phyloP scores from a whole-genome alignment of 176 grass and related monocot genomes.

The Lolium rigidum region DNA sequence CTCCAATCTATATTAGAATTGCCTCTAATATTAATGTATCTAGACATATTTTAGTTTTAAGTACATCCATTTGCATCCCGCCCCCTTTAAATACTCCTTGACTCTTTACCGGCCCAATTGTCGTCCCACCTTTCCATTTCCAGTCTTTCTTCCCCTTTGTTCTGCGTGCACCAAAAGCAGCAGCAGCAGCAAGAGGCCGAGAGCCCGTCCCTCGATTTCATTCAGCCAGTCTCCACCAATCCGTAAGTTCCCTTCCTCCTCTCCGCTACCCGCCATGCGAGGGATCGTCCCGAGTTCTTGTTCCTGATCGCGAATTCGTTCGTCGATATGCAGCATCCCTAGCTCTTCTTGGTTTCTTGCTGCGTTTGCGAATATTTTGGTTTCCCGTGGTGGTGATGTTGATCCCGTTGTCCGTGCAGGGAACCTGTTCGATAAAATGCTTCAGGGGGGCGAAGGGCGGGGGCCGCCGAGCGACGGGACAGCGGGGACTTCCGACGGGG shows the following conservation, averaged over 20 bases:
- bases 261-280: background rate
- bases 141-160: background rate
- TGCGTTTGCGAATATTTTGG: background rate
- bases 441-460: background rate
- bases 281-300: background rate
- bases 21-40: no score
- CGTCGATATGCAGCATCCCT: conserved; percentile 6
- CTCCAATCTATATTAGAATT: no score
- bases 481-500: background rate
- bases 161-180: background rate
- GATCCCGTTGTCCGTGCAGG: background rate
- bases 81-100: background rate
- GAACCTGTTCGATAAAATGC: conserved; percentile 32
- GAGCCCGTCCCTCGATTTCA: background rate
- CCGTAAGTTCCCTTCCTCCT: background rate
- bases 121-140: background rate
- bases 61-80: background rate
- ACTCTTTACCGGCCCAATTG: background rate
- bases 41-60: no score
- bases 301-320: background rate
- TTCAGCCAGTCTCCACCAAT: background rate
- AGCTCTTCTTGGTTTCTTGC: conserved; percentile 21
- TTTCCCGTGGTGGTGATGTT: background rate
- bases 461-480: background rate
- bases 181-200: background rate